Percentiles rank a stretch among this genome's conserved stretches.
phyloP scores from a whole-genome alignment of 768 basidiomycete genomes.

The Tephrocybe sp. region DNA sequence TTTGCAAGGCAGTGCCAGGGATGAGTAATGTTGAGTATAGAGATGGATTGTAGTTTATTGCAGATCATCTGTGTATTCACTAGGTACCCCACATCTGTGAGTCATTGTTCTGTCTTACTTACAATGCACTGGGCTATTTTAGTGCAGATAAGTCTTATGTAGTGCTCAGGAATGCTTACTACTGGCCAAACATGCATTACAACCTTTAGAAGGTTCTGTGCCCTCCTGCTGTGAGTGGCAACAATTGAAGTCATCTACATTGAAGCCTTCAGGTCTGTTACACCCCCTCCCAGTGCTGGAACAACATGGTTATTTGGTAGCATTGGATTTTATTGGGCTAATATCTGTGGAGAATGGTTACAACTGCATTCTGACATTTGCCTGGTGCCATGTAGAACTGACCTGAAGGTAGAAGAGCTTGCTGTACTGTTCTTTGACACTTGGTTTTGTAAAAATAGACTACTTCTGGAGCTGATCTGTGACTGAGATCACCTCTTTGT shows the following conservation, averaged over 20 bases:
- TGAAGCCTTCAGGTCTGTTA: constrained; percentile 26
- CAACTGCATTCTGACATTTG: constrained; percentile 25
- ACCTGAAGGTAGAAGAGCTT: constrained; percentile 16
- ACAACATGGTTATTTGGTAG: constrained; percentile 22
- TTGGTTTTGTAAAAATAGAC: constrained; percentile 33
- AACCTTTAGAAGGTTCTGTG: constrained; percentile 10
- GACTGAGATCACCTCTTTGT: constrained; percentile 30
- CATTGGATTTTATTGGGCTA: constrained; percentile 32
- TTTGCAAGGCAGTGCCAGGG: neutral
- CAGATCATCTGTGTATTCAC: constrained; percentile 21
- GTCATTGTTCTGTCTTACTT: constrained; percentile 25
- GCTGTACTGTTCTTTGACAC: constrained; percentile 26
- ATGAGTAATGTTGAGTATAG: neutral
- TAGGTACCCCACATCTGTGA: constrained; percentile 22
- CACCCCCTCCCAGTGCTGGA: constrained; percentile 24
- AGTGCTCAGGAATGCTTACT: constrained; percentile 22
- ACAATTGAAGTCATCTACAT: constrained; percentile 28
- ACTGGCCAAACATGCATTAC: constrained; percentile 33
- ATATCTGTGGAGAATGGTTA: constrained; percentile 25
- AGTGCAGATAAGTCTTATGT: constrained; percentile 31
- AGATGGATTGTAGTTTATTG: constrained; percentile 24
- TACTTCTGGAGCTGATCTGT: constrained; percentile 27
- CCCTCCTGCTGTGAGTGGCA: constrained; percentile 13
- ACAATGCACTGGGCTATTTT: constrained; percentile 33
- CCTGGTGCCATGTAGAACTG: constrained; percentile 5